A percentile compares a stretch with the other conserved stretches of the same genome.
These are phyloP conservation scores for Pyrenochaeta sp. DNA, from an alignment of 2,329 filamentous ascomycete genomes.

Conservation along the genomic window DNA sequence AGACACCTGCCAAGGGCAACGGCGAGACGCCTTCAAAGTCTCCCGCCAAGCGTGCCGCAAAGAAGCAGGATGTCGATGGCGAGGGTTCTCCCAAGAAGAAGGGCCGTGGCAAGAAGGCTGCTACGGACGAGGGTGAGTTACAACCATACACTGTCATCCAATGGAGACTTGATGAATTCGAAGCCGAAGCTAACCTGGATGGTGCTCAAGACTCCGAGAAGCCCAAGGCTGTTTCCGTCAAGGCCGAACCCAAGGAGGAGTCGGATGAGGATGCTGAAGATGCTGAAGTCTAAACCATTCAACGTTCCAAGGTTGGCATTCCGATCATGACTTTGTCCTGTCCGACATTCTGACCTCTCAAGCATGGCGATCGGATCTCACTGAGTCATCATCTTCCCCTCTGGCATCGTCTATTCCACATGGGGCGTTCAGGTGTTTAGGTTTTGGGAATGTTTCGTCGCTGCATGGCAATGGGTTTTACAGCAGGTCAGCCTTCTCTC, in stretches of 20 bases:
- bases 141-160: neutral
- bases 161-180: no score
- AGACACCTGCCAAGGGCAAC: constrained; percentile 15
- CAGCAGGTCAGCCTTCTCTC: no score
- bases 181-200: no score
- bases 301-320: constrained; percentile 1
- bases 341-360: no score
- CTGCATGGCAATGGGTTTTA: no score
- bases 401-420: no score
- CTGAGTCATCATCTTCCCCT: no score
- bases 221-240: neutral
- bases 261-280: no score
- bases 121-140: constrained; percentile 25
- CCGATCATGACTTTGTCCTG: no score
- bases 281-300: constrained; percentile 19
- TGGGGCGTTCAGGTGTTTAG: no score
- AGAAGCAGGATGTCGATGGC: constrained; percentile 43
- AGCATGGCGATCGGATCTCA: no score
- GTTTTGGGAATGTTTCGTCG: no score
- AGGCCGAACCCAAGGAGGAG: constrained; percentile 10
- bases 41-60: constrained; percentile 40
- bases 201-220: constrained; percentile 8
- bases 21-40: constrained; percentile 36
- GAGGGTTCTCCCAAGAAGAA: constrained; percentile 44
- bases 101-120: constrained; percentile 31